Percentiles rank a stretch among this genome's conserved stretches.
Conservation (phyloP, 1,284 basidiomycete species). For the Gymnopus androsaceus region DNA sequence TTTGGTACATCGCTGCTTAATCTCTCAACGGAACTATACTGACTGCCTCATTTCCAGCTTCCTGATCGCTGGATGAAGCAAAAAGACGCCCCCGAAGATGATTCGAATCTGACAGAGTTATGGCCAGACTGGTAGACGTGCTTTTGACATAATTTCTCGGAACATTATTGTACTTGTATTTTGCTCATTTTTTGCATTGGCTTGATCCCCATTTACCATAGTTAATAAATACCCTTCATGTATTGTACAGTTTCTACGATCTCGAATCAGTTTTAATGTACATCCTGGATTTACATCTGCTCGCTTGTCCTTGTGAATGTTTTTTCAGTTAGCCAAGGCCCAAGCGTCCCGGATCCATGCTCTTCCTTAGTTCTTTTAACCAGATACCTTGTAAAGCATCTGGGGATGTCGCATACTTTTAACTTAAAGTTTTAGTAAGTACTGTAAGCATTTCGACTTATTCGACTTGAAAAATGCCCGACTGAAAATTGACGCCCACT, state of each 20-base stretch:
- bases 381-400: no score
- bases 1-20: slow-evolving; percentile 49
- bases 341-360: no score
- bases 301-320: no score
- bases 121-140: slow-evolving; percentile 21
- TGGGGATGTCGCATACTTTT: no score
- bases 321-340: no score
- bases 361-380: no score
- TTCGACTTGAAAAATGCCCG: no score
- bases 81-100: slow-evolving; percentile 73
- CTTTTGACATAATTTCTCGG: background rate
- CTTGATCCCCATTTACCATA: background rate
- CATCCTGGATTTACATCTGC: no score
- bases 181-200: background rate
- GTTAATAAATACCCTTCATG: background rate
- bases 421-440: no score
- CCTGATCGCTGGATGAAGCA: slow-evolving; percentile 89
- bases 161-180: slow-evolving; percentile 4
- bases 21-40: slow-evolving; percentile 10
- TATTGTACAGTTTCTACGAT: no score
- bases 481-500: background rate
- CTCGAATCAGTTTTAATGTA: no score
- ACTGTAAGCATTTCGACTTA: no score
- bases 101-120: slow-evolving; percentile 43
- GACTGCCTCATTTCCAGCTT: slow-evolving; percentile 44